Evolutionary conservation across 257 asterid species (phyloP).

Genomic region (Eustoma russellianum): DNA sequence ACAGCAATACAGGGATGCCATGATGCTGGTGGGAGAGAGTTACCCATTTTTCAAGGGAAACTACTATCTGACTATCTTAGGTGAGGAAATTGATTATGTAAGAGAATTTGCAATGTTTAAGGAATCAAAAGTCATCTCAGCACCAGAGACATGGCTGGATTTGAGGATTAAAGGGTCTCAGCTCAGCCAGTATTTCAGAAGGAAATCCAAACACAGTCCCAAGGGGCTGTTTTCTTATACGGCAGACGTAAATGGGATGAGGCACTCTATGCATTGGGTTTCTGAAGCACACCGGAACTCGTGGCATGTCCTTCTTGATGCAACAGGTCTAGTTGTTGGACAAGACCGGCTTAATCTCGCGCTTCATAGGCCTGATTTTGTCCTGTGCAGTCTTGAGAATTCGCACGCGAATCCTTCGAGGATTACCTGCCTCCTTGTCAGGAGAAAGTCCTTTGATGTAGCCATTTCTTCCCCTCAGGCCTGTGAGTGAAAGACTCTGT

Average conservation of each 20-base stretch:
- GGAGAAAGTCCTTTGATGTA: slow-evolving; percentile 53
- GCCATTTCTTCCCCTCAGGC: slow-evolving; percentile 25
- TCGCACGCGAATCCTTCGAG: slow-evolving; percentile 38
- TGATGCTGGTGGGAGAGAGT: slow-evolving; percentile 67
- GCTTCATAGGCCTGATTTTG: slow-evolving; percentile 68
- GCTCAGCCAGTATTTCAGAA: slow-evolving; percentile 59
- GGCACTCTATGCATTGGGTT: slow-evolving; percentile 75
- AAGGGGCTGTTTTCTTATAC: slow-evolving; percentile 71
- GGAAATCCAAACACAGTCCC: slow-evolving; percentile 54
- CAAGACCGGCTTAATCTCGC: slow-evolving; percentile 42
- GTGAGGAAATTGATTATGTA: slow-evolving; percentile 36
- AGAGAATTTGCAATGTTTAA: slow-evolving; percentile 37
- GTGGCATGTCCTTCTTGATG: slow-evolving; percentile 80
- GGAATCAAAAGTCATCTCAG: slow-evolving; percentile 49
- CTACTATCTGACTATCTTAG: slow-evolving; percentile 47
- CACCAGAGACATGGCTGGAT: slow-evolving; percentile 69
- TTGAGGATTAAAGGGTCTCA: slow-evolving; percentile 86
- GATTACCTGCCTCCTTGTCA: slow-evolving; percentile 54
- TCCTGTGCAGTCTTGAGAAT: slow-evolving; percentile 40
- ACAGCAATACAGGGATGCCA: slow-evolving; percentile 36
- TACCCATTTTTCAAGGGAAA: slow-evolving; percentile 78
- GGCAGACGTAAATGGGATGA: slow-evolving; percentile 28
- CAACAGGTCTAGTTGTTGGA: slow-evolving; percentile 32
- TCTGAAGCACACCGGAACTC: slow-evolving; percentile 71
- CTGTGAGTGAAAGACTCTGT: not conserved